Conservation (phyloP, 2,329 filamentous ascomycete genomes). For the Trichoderma arundinaceum region DNA sequence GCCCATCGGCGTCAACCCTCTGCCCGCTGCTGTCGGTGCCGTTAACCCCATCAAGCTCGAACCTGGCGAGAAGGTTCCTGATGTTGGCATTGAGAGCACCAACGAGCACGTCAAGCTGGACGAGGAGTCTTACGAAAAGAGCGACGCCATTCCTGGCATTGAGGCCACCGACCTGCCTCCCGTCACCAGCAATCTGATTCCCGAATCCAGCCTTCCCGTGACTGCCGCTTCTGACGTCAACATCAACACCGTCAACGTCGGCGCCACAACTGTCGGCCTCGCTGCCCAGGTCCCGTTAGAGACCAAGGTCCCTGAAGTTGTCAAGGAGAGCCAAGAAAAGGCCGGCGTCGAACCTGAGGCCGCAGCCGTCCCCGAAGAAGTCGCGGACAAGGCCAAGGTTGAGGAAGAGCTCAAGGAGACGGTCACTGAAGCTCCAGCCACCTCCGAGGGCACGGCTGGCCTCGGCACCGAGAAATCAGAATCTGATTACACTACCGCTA, state of each 20-base stretch:
- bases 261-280: slow-evolving; percentile 70
- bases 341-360: slow-evolving; percentile 70
- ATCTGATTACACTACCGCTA: slow-evolving; percentile 47
- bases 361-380: slow-evolving; percentile 67
- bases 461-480: slow-evolving; percentile 61
- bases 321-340: slow-evolving; percentile 74
- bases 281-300: slow-evolving; percentile 72
- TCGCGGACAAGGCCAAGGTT: slow-evolving; percentile 72
- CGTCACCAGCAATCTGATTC: slow-evolving; percentile 70
- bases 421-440: slow-evolving; percentile 64
- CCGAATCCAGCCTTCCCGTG: slow-evolving; percentile 81
- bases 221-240: slow-evolving; percentile 47
- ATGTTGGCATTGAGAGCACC: slow-evolving; percentile 71
- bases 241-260: slow-evolving; percentile 59
- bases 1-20: slow-evolving; percentile 63
- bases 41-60: slow-evolving; percentile 82
- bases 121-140: slow-evolving; percentile 84
- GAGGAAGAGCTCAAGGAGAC: slow-evolving; percentile 73
- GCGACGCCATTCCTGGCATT: slow-evolving; percentile 65
- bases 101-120: slow-evolving; percentile 78
- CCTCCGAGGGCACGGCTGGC: slow-evolving; percentile 61
- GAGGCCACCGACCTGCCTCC: slow-evolving; percentile 53
- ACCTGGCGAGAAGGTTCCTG: slow-evolving; percentile 81
- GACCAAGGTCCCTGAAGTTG: slow-evolving; percentile 54
- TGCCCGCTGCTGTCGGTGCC: slow-evolving; percentile 65